A percentile compares a stretch with the other conserved stretches of the same genome.
Conservation (phyloP, 768 basidiomycete genomes). For the Lentinula detonsa region DNA sequence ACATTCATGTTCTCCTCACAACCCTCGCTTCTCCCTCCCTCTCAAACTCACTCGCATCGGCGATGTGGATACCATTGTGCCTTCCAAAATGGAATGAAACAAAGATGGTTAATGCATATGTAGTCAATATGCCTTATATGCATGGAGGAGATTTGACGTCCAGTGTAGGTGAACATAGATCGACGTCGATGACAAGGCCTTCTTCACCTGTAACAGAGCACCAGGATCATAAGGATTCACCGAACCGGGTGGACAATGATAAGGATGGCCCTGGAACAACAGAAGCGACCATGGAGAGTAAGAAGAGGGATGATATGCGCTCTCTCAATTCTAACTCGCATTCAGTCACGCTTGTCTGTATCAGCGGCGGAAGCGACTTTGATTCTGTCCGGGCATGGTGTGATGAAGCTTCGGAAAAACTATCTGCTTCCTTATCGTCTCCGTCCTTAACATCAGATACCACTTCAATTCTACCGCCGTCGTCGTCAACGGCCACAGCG, state of each 20-base stretch:
- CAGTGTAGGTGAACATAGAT: not conserved
- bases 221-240: not conserved
- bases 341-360: slow-evolving; percentile 66
- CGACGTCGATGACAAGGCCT: not conserved
- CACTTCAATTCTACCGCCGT: not conserved
- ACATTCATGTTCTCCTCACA: slow-evolving; percentile 90
- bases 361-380: slow-evolving; percentile 80
- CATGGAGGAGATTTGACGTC: not conserved
- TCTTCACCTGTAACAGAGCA: too few species aligned
- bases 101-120: slow-evolving; percentile 89
- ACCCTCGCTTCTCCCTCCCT: slow-evolving; percentile 82
- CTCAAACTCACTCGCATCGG: slow-evolving; percentile 68
- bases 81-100: slow-evolving; percentile 89
- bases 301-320: not conserved
- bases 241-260: not conserved
- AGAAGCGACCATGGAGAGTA: not conserved
- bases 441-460: not conserved
- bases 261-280: not conserved
- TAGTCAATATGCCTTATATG: slow-evolving; percentile 46
- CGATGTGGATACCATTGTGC: slow-evolving; percentile 94
- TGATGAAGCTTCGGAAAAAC: slow-evolving; percentile 21
- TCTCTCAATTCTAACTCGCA: slow-evolving; percentile 16
- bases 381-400: slow-evolving; percentile 79
- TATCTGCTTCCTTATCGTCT: slow-evolving; percentile 10
- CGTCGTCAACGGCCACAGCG: not conserved